Conservation (phyloP, 2,329 filamentous ascomycete species). For the Penicillium sp. region DNA sequence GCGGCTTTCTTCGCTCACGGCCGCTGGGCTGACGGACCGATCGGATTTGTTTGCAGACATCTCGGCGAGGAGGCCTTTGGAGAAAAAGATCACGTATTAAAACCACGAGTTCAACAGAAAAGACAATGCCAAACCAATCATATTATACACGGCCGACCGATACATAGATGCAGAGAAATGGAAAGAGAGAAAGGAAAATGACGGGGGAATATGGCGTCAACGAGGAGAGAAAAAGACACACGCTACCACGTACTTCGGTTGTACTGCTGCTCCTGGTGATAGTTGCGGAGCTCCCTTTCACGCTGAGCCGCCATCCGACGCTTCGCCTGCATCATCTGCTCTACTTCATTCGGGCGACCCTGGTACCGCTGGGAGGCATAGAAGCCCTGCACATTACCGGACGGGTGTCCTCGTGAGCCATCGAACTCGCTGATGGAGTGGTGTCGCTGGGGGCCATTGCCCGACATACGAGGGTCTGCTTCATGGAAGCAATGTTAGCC, state of each 20-base stretch:
- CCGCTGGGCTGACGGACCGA: conserved; percentile 76
- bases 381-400: conserved; percentile 83
- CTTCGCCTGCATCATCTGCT: conserved; percentile 99
- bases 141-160: conserved; percentile 45
- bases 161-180: conserved; percentile 41
- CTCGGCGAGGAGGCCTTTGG: conserved; percentile 63
- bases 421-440: conserved; percentile 85
- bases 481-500: not conserved
- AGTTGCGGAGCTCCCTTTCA: conserved; percentile 98
- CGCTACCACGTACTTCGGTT: conserved; percentile 77
- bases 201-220: conserved; percentile 36
- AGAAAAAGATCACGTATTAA: conserved; percentile 40
- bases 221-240: conserved; percentile 29
- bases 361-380: conserved; percentile 93
- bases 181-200: conserved; percentile 12
- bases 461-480: conserved; percentile 67
- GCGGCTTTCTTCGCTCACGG: conserved; percentile 93
- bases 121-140: conserved; percentile 32
- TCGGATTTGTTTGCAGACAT: conserved; percentile 75
- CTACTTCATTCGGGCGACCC: conserved; percentile 82
- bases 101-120: conserved; percentile 38
- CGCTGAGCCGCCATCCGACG: conserved; percentile 98
- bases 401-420: conserved; percentile 67
- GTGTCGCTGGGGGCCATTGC: conserved; percentile 66
- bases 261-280: conserved; percentile 99